A percentile compares a stretch with the other conserved stretches of the same genome.
phyloP scores from a whole-genome alignment of 2,329 filamentous ascomycete species.

The Ophiostoma australiae region DNA sequence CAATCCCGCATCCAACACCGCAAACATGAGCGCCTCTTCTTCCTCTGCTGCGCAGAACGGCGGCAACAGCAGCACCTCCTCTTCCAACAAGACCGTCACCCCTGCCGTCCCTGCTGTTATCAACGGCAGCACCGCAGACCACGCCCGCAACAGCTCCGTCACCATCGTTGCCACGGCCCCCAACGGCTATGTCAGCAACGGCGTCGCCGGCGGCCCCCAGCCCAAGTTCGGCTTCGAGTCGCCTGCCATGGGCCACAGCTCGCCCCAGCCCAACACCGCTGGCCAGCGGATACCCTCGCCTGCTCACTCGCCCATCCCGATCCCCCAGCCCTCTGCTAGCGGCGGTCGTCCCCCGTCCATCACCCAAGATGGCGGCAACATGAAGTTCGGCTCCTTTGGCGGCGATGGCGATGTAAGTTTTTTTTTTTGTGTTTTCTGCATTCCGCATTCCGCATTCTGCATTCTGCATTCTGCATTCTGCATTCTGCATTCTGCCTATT shows the following conservation, averaged over 20 bases:
- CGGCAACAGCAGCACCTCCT: constrained; percentile 22
- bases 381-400: constrained; percentile 78
- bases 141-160: constrained; percentile 81
- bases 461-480: no score
- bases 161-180: constrained; percentile 84
- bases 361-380: constrained; percentile 60
- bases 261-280: constrained; percentile 59
- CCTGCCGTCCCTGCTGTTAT: constrained; percentile 57
- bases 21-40: constrained; percentile 25
- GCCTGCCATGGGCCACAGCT: constrained; percentile 61
- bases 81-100: constrained; percentile 49
- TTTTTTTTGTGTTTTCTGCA: background rate
- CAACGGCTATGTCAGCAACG: constrained; percentile 71
- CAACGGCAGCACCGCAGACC: constrained; percentile 66
- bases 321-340: constrained; percentile 77
- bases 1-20: constrained; percentile 18
- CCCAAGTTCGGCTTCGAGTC: constrained; percentile 76
- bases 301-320: constrained; percentile 83
- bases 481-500: background rate
- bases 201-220: constrained; percentile 59
- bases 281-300: constrained; percentile 73
- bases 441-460: no score
- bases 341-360: constrained; percentile 83
- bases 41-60: constrained; percentile 39
- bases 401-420: constrained; percentile 72